Evolutionary conservation across 495 filamentous ascomycete genomes (phyloP).

Genomic region (Astrocystis sublimbata): DNA sequence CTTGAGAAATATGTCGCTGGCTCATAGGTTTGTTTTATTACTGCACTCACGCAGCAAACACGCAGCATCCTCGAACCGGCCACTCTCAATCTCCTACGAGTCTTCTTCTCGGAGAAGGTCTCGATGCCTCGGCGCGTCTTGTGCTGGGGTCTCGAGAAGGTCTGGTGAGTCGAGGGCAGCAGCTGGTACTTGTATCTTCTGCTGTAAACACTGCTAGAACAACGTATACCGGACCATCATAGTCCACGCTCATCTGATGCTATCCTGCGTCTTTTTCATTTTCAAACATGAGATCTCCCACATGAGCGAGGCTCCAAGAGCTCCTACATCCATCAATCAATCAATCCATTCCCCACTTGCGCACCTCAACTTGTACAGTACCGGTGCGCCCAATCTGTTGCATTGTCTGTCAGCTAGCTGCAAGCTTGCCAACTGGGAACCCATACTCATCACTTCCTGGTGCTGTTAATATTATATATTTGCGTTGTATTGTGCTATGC

Average conservation of each 20-base stretch:
- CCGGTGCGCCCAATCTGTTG: not conserved
- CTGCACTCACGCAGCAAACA: not conserved
- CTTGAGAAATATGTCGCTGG: too few relatives aligned
- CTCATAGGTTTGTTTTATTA: slow-evolving; percentile 7
- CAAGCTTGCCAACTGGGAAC: not conserved
- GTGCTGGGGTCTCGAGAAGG: slow-evolving; percentile 48
- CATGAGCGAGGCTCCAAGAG: slow-evolving; percentile 56
- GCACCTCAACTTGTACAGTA: too few relatives aligned
- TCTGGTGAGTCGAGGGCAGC: slow-evolving; percentile 33
- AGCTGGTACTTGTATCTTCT: slow-evolving; percentile 31
- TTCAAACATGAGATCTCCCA: too few relatives aligned
- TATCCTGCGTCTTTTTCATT: slow-evolving; percentile 26
- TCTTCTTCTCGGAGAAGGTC: slow-evolving; percentile 50
- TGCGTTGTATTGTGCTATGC: slow-evolving; percentile 13
- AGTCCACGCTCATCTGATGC: slow-evolving; percentile 50
- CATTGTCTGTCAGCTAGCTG: slow-evolving; percentile 13
- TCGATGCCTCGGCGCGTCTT: slow-evolving; percentile 50
- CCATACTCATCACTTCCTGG: not conserved
- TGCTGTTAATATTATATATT: too few relatives aligned
- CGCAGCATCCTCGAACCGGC: slow-evolving; percentile 48
- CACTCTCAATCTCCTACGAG: slow-evolving; percentile 41
- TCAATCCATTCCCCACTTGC: not conserved
- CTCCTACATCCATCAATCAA: slow-evolving; percentile 45
- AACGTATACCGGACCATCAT: slow-evolving; percentile 51
- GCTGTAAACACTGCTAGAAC: slow-evolving; percentile 46